Evolutionary conservation across 2,329 filamentous ascomycete genomes (phyloP), one percentile per base, ranked within the genome.

Genomic region (Diplodia scrobiculata): DNA sequence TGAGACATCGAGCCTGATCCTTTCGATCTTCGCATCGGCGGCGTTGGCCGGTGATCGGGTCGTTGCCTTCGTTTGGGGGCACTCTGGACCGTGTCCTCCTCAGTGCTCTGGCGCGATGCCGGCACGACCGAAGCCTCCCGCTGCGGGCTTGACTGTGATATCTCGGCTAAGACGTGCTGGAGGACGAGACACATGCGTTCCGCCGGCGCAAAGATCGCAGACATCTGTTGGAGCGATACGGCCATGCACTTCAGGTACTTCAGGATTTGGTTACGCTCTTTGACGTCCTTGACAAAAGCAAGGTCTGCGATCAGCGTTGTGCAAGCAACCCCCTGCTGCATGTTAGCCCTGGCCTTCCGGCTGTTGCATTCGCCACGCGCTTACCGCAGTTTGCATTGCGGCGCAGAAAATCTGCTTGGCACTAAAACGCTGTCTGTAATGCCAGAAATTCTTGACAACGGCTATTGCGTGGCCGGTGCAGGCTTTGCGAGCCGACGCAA

Each of bases 381-480:
- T 67, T 71, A 76, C 74, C 32, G 82, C 80, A 73, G 86, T 84
- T 68, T 85, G 83, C 55, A 85, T 78, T 1, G 80, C 82, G 0
- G 81, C 81, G 29, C 83, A 75, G 27, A 81, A 82, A 21, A 84
- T 83, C 66, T 82, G 83, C 65, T 78, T 79, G 1, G 81, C 81
- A 63, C 83, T 80, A 63, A 84, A 84, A 2, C 81, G 77, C 71
- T 84, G 82, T 0, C 83, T 78, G 68, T 85, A 83, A 67, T 84
- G 83, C 82, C 81, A 84, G 70, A 84, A 84, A 67, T 85, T 84
- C 25, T 80, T 78, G 0, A 83, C 80, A 0, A 85, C 81, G 0
- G 82, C 75, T 65, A 84, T 82, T 3, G 84, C 83, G 67, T 85
- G 83, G 60, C 84, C 83, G 0, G 82, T 84, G 73, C 83, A 85